phyloP scores from a whole-genome alignment of 345 rosid species.

The Triadica sebifera region DNA sequence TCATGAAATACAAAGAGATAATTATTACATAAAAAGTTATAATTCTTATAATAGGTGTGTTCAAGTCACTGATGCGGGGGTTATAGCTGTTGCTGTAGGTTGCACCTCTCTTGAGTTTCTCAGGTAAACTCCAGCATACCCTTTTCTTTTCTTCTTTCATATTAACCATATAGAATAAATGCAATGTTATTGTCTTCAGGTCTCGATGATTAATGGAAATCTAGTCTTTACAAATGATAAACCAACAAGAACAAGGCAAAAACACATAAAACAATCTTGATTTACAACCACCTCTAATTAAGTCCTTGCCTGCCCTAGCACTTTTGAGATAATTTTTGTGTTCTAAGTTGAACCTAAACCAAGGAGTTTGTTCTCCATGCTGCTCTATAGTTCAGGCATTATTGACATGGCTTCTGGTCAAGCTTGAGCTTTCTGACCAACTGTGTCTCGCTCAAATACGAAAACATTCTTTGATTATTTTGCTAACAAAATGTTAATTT shows the following conservation, averaged over 20 bases:
- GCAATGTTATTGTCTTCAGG: not conserved
- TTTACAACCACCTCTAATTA: not conserved
- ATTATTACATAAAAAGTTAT: slow-evolving; percentile 4
- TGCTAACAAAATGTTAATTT: not conserved
- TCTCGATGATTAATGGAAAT: not conserved
- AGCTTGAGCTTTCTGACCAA: not conserved
- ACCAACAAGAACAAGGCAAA: not conserved
- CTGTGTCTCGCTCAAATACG: not conserved
- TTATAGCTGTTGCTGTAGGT: slow-evolving; percentile 65
- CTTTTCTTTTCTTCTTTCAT: not conserved
- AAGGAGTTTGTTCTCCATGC: not conserved
- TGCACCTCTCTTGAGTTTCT: slow-evolving; percentile 78
- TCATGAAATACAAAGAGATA: slow-evolving; percentile 8
- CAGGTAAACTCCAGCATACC: slow-evolving; percentile 41
- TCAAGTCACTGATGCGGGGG: slow-evolving; percentile 68
- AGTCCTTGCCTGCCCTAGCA: not conserved
- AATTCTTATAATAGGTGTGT: slow-evolving; percentile 61
- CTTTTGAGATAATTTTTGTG: not conserved
- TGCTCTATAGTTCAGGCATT: not conserved
- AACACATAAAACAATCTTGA: not conserved
- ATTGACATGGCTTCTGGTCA: not conserved
- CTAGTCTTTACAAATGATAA: not conserved
- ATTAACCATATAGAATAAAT: not conserved
- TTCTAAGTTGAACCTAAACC: not conserved
- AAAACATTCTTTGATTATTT: not conserved